Evolutionary conservation across 2,329 filamentous ascomycete genomes (phyloP).

Genomic region (Eurotiales sp.): DNA sequence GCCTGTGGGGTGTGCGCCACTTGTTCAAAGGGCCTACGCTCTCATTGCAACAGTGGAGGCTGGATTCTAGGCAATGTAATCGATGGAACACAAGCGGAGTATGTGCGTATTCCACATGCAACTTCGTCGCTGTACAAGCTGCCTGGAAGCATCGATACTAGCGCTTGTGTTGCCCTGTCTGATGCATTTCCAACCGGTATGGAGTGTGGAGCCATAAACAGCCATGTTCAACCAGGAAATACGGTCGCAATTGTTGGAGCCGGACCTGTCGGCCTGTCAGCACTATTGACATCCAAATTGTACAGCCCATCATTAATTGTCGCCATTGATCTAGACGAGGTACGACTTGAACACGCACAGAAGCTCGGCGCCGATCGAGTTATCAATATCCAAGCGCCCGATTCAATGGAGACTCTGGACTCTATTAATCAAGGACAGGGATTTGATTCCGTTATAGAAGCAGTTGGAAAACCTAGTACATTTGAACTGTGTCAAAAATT

Average conservation of each 20-base stretch:
- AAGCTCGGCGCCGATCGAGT: slow-evolving; percentile 48
- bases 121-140: slow-evolving; percentile 47
- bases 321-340: slow-evolving; percentile 50
- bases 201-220: slow-evolving; percentile 53
- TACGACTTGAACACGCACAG: slow-evolving; percentile 46
- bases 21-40: slow-evolving; percentile 50
- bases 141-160: slow-evolving; percentile 38
- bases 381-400: slow-evolving; percentile 36
- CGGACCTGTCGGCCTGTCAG: slow-evolving; percentile 55
- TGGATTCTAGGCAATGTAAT: slow-evolving; percentile 54
- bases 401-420: slow-evolving; percentile 39
- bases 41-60: slow-evolving; percentile 52
- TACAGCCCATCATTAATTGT: slow-evolving; percentile 53
- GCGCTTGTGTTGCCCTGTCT: slow-evolving; percentile 47
- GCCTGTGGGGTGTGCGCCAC: slow-evolving; percentile 51
- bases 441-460: slow-evolving; percentile 57
- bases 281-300: slow-evolving; percentile 52
- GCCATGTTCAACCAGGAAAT: slow-evolving; percentile 49
- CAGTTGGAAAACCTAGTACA: slow-evolving; percentile 52
- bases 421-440: slow-evolving; percentile 49
- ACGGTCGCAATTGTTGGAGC: slow-evolving; percentile 55
- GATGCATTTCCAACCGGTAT: slow-evolving; percentile 57
- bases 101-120: slow-evolving; percentile 51
- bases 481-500: slow-evolving; percentile 54
- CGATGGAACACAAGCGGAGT: slow-evolving; percentile 57